A percentile compares a stretch with the other conserved stretches of the same genome.
Conservation (phyloP, 768 basidiomycete genomes). For the Austroboletus eburneus region DNA sequence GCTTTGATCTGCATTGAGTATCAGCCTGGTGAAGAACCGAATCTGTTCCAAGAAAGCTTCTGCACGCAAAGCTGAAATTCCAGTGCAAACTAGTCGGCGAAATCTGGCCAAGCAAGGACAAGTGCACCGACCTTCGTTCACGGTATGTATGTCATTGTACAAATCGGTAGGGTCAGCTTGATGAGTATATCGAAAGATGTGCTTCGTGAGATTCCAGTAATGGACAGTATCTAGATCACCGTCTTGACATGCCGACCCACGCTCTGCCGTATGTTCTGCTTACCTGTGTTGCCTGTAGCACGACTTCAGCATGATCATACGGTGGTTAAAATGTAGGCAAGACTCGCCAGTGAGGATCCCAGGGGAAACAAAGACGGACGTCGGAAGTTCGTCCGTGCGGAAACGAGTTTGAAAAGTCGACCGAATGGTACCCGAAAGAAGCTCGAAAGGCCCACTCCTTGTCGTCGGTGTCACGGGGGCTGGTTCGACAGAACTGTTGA, state of each 20-base stretch:
- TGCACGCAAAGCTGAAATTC: conserved; percentile 27
- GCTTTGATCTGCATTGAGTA: conserved; percentile 33
- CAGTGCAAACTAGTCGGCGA: conserved; percentile 12
- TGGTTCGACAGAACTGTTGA: conserved; percentile 34
- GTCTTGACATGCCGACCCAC: conserved; percentile 19
- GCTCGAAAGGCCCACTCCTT: conserved; percentile 33
- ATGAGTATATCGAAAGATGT: conserved; percentile 47
- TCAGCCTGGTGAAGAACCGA: conserved; percentile 30
- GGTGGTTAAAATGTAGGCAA: background rate
- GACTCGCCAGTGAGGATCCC: conserved; percentile 22
- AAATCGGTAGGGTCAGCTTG: conserved; percentile 19
- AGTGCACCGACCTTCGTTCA: conserved; percentile 26
- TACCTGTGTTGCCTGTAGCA: conserved; percentile 21
- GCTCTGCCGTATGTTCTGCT: conserved; percentile 11
- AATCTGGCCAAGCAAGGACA: background rate
- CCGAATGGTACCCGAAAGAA: conserved; percentile 44
- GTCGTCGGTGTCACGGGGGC: conserved; percentile 41
- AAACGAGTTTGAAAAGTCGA: conserved; percentile 34
- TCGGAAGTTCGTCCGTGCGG: conserved; percentile 20
- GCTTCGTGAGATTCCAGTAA: conserved; percentile 43
- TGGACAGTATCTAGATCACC: conserved; percentile 36
- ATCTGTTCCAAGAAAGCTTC: conserved; percentile 30
- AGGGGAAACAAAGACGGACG: conserved; percentile 34
- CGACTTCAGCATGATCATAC: conserved; percentile 2
- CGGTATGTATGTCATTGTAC: conserved; percentile 34